Conservation (phyloP, 1,284 basidiomycete genomes). For the Ceratobasidium sp. region DNA sequence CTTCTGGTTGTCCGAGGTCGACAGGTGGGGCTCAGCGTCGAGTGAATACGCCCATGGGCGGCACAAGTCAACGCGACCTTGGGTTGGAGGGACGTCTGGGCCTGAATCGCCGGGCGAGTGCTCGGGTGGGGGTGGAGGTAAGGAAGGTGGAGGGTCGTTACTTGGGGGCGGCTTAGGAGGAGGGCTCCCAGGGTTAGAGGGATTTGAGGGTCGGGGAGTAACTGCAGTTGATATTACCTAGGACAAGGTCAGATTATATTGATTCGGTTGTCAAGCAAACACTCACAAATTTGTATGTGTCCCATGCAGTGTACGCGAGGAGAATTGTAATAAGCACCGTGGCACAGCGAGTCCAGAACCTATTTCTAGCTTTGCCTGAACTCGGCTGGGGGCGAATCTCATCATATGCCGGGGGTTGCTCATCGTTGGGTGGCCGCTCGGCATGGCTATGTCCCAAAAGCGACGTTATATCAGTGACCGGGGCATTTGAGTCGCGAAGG, state of each 20-base stretch:
- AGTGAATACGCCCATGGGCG: slow-evolving; percentile 17
- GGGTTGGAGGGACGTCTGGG: neutral
- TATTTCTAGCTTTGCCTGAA: neutral
- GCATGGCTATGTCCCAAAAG: neutral
- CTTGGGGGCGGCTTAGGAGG: neutral
- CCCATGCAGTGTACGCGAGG: neutral
- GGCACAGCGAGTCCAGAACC: slow-evolving; percentile 9
- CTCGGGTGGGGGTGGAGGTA: neutral
- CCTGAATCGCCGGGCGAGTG: neutral
- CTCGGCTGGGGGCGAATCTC: neutral
- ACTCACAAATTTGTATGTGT: neutral
- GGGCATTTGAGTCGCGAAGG: neutral
- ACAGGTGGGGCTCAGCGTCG: neutral
- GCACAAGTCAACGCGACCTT: slow-evolving; percentile 13
- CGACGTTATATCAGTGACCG: neutral
- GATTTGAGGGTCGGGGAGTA: neutral
- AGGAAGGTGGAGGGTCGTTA: neutral
- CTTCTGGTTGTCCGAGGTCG: neutral
- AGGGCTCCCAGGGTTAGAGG: neutral
- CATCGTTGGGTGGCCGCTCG: neutral
- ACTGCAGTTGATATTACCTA: neutral
- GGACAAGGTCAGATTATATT: neutral
- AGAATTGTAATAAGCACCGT: neutral
- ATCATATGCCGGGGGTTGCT: slow-evolving; percentile 22
- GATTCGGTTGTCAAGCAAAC: neutral